Base-by-base conservation (phyloP, 768 basidiomycete genomes). In the Paxillus ammoniavirescens region DNA sequence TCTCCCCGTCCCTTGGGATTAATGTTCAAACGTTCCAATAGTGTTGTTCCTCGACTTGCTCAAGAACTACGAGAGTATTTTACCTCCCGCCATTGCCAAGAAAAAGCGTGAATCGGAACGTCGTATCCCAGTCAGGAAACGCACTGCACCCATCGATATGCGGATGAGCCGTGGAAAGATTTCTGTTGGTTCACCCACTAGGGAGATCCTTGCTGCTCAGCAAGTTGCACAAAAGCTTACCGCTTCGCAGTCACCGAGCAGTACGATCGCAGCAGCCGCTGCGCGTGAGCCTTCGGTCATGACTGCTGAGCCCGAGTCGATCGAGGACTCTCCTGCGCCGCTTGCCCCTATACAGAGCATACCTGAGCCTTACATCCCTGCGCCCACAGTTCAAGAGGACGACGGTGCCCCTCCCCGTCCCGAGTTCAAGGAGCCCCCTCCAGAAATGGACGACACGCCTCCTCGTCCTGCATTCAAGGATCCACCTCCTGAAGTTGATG, bases 61-160 rank as follows among this genome's bases (percentile, higher is more conserved):
- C 59, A 86, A 82, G 54, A 79, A 89, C 58, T 91, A 94, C 63
- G 75, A 77, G 13, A 78, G 75, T 2, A 77, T 96, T 40, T 74
- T 98, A 40, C 93, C 93, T 0, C 84, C 89, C 0, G 85, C 91
- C 1, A 85, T 98, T 51, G 78, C 82, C 44, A 86, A 82, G 65
- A 96, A 95, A 76, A 91, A 88, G 62, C 84, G 86, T 21, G 93
- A 95, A 63, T 87, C 91, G 0, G 93, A 91, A 59, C 85, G 94
- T 43, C 90, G 86, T 55, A 77, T 90, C 42, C 94, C 91, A 12
- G 65, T 85, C 21, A 80, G 93, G 40, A 95, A 94, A 65, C 89
- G 91, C 50, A 96, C 94, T 3, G 87, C 89, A 0, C 86, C 87
- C 0, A 74, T 95, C 43, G 94, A 97, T 68, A 87, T 94, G 84